A percentile compares a stretch with the other conserved stretches of the same genome.
Evolutionary conservation across 805 yeast genomes (phyloP).

Genomic region (Starmerella khaoyaiensis): DNA sequence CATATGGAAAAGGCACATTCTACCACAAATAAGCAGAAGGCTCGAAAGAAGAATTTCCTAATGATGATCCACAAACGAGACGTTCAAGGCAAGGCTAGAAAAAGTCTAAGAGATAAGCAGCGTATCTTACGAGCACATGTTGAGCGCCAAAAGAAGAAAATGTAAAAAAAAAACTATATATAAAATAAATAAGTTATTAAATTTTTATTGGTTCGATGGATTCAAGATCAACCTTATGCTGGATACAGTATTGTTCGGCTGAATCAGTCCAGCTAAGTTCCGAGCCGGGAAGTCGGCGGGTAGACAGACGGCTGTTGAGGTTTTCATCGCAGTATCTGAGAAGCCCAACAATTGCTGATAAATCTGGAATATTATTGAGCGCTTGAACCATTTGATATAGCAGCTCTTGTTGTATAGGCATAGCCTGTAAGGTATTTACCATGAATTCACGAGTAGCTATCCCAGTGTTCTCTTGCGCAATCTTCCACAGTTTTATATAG

Average conservation of each 20-base stretch:
- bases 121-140: conserved; percentile 75
- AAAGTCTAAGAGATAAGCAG: conserved; percentile 84
- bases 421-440: too few relatives aligned
- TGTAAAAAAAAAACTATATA: conserved; percentile 25
- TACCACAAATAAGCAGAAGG: conserved; percentile 92
- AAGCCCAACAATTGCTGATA: conserved; percentile 6
- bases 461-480: not conserved
- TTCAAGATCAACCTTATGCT: not conserved
- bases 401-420: conserved; percentile 1
- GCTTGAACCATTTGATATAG: conserved; percentile 1
- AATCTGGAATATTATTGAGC: conserved; percentile 3
- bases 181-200: not conserved
- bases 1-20: conserved; percentile 57
- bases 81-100: conserved; percentile 85
- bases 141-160: conserved; percentile 81
- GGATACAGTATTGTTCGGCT: not conserved
- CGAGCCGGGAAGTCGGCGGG: not conserved
- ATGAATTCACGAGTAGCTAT: too few relatives aligned
- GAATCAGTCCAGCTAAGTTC: not conserved
- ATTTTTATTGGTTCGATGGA: not conserved
- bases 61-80: conserved; percentile 95
- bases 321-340: conserved; percentile 4
- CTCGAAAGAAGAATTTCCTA: conserved; percentile 94
- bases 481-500: conserved; percentile 1
- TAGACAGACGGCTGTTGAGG: not conserved